Evolutionary conservation across 257 asterid genomes (phyloP), one percentile per base, ranked within the genome.

Genomic region (Scutellaria minor): DNA sequence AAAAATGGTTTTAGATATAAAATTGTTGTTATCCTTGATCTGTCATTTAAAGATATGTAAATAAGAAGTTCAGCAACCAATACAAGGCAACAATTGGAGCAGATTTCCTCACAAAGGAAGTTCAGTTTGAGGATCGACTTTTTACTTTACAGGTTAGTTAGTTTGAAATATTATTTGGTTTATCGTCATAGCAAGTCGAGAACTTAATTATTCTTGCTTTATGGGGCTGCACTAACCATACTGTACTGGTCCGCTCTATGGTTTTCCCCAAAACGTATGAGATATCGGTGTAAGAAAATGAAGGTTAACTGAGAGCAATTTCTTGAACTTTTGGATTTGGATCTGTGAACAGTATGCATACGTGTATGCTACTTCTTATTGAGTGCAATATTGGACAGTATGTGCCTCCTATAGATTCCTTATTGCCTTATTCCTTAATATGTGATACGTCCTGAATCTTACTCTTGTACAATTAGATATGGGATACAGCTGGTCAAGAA

Each of bases 401-500:
- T 35, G 56, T 31, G 15, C 12, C 35, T 40, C 42, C 50, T 57
- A 60, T 4, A 41, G 50, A 52, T 48, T 58, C 40, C 15, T 58
- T 14, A 24, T 35, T 35, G 50, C 24, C 35, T 59, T 45, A 18
- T 39, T 50, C 40, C 56, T n/a, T 68, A 37, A 41, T 15, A 40
- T 77, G 69, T 55, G 6, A 7, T 56, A 24, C 3, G 7, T 27
- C 46, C 66, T 73, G 24, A 44, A 50, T 75, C 46, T 39, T n/a
- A 31, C 37, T 3, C 24, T 52, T 73, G 48, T 72, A 58, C 35
- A 50, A 52, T 42, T 71, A 95, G 99, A 92, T 95, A 78, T 95
- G 99, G 99, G 99, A 95, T 79, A 95, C 99, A 44, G 99, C 99
- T 46, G 99, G 99, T 37, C 99, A 95, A 77, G 99, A 95, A 77